These are phyloP conservation scores for Brassica incana DNA, from an alignment of 345 rosid genomes.

Conservation along the genomic window DNA sequence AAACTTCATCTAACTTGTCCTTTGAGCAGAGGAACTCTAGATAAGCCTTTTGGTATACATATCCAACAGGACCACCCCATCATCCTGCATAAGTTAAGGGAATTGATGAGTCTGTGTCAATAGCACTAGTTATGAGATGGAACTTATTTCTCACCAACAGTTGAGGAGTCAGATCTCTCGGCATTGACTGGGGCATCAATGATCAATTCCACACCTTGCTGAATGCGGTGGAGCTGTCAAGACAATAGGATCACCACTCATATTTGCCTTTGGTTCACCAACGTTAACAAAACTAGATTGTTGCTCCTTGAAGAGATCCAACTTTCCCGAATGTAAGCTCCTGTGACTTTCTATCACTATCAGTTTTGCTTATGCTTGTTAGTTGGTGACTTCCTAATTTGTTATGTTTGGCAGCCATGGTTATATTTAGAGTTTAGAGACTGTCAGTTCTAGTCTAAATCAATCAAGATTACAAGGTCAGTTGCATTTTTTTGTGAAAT, in stretches of 20 bases:
- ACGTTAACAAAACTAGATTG: constrained; percentile 57
- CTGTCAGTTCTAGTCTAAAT: neutral
- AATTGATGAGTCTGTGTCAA: neutral
- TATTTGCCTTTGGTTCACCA: constrained; percentile 47
- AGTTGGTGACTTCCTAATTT: neutral
- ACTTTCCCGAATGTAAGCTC: constrained; percentile 32
- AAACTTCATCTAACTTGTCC: constrained; percentile 60
- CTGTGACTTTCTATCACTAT: neutral
- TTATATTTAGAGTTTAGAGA: constrained; percentile 12
- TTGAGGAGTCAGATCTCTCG: constrained; percentile 74
- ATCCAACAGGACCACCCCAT: constrained; percentile 97
- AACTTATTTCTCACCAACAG: constrained; percentile 53
- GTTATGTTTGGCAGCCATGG: neutral
- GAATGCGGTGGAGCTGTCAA: no score
- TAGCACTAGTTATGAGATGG: neutral
- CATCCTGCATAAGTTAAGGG: constrained; percentile 46
- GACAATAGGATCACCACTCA: neutral
- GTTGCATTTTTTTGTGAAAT: neutral
- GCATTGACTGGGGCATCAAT: constrained; percentile 55
- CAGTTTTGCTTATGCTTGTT: neutral
- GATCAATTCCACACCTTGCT: no score
- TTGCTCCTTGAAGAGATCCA: constrained; percentile 51
- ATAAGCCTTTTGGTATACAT: constrained; percentile 93
- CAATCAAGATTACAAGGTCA: constrained; percentile 23
- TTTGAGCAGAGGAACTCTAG: constrained; percentile 92